These are phyloP conservation scores for Triadica sebifera DNA, from an alignment of 345 rosid genomes.

Conservation along the genomic window DNA sequence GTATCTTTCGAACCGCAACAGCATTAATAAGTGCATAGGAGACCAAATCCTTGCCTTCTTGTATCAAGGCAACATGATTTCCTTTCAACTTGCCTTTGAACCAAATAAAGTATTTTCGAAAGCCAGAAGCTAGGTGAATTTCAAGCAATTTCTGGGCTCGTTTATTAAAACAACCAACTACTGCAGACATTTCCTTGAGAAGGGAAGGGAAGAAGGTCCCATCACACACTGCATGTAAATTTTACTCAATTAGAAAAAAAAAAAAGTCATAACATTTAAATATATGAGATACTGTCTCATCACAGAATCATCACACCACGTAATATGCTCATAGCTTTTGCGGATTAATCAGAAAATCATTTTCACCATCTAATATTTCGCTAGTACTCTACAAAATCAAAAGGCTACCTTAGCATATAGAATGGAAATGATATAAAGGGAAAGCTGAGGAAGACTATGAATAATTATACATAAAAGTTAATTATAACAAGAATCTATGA, in stretches of 20 bases:
- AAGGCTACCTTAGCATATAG: neutral
- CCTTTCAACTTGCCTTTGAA: constrained; percentile 52
- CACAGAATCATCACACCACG: neutral
- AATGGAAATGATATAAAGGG: neutral
- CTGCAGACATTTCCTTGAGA: constrained; percentile 69
- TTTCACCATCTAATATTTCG: neutral
- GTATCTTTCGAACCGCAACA: constrained; percentile 76
- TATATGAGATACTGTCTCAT: neutral
- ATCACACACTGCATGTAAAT: constrained; percentile 63
- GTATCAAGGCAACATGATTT: constrained; percentile 56
- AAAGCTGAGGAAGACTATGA: neutral
- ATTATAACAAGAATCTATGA: neutral
- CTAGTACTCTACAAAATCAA: neutral
- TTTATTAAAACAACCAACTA: constrained; percentile 78
- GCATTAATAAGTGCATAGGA: constrained; percentile 85
- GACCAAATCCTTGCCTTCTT: constrained; percentile 84
- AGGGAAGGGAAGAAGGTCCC: constrained; percentile 93
- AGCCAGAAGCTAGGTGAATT: constrained; percentile 78
- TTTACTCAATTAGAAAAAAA: constrained; percentile 1
- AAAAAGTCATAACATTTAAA: neutral
- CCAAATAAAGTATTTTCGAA: constrained; percentile 66
- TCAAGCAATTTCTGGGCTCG: constrained; percentile 84
- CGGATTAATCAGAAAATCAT: neutral
- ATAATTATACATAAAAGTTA: neutral
- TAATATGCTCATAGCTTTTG: neutral